These are phyloP conservation scores for Alloteropsis semialata DNA, from an alignment of 176 grass and related monocot genomes.

Conservation along the genomic window DNA sequence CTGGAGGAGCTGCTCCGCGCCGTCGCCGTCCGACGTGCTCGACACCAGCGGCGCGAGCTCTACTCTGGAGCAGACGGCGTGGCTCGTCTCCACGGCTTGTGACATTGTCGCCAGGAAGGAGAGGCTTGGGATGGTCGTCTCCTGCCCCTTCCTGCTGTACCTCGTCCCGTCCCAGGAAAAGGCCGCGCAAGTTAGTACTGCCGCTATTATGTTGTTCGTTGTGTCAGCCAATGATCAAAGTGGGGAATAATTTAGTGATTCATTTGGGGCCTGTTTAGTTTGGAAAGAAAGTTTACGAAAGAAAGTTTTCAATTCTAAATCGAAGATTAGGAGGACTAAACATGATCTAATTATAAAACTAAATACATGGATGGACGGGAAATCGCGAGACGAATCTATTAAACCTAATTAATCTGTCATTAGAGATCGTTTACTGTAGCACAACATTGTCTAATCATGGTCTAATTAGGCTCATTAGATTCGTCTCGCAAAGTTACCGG, in stretches of 20 bases:
- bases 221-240: neutral
- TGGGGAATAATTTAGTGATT: neutral
- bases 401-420: too few species aligned
- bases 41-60: conserved; percentile 55
- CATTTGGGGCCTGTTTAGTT: too few species aligned
- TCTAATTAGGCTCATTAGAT: too few species aligned
- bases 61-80: conserved; percentile 67
- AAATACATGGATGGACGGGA: too few species aligned
- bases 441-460: too few species aligned
- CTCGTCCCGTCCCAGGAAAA: conserved; percentile 75
- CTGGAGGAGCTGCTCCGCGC: conserved; percentile 65
- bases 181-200: conserved; percentile 49
- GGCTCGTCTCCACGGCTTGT: conserved; percentile 69
- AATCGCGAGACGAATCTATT: too few species aligned
- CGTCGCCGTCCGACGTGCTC: conserved; percentile 42
- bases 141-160: conserved; percentile 70
- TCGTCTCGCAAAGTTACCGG: too few species aligned
- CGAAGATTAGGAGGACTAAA: too few species aligned
- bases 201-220: neutral
- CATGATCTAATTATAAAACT: too few species aligned
- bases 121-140: conserved; percentile 61
- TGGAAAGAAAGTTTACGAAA: too few species aligned
- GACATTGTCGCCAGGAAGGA: conserved; percentile 83
- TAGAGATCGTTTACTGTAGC: too few species aligned
- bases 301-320: too few species aligned